Conservation (phyloP, 2,329 filamentous ascomycete genomes). For the Aspergillus sp. region DNA sequence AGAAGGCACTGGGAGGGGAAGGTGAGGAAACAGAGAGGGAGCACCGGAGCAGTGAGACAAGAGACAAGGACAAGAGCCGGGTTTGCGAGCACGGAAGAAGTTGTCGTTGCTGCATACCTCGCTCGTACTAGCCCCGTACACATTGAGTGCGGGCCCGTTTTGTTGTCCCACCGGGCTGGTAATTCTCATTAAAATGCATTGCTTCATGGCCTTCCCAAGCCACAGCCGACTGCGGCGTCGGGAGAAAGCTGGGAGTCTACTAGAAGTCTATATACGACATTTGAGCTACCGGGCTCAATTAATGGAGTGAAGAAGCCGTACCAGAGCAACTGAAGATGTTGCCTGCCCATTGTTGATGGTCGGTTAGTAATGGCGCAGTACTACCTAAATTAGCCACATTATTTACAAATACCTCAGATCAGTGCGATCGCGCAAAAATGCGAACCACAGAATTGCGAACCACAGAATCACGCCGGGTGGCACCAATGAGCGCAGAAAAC, state of each 20-base stretch:
- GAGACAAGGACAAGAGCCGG: conserved; percentile 11
- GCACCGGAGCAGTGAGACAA: conserved; percentile 6
- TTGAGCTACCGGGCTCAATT: too few species aligned
- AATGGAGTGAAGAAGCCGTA: too few species aligned
- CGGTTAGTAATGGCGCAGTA: neutral
- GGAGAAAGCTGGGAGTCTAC: too few species aligned
- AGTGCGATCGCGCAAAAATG: neutral
- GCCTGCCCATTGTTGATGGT: neutral
- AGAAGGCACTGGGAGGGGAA: neutral
- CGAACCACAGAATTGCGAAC: neutral
- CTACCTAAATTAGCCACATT: neutral
- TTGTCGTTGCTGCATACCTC: conserved; percentile 9
- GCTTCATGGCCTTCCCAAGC: neutral
- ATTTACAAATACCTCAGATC: neutral
- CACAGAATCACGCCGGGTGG: neutral
- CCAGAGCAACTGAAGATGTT: neutral
- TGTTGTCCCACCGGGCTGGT: conserved; percentile 1
- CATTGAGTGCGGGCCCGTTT: conserved; percentile 1
- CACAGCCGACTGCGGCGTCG: too few species aligned
- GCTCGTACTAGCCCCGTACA: conserved; percentile 4
- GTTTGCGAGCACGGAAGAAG: neutral
- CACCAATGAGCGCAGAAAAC: neutral
- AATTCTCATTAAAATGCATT: neutral
- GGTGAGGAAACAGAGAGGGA: conserved; percentile 13
- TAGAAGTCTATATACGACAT: too few species aligned